These are phyloP conservation scores for Fraxinus latifolia DNA, from an alignment of 305 asterid species.

Conservation along the genomic window DNA sequence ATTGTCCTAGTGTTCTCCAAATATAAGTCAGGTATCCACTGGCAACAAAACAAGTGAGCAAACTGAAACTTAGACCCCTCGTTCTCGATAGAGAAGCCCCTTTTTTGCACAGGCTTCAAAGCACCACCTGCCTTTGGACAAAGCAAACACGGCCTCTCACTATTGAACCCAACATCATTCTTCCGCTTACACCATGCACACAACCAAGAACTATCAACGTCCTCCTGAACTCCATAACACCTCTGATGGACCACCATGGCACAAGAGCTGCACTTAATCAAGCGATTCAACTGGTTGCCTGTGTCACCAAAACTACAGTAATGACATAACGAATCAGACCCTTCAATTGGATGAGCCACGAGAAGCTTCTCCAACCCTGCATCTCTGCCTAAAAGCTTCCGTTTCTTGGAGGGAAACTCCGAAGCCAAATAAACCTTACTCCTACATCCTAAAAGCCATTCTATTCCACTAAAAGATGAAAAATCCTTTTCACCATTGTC, in stretches of 20 bases:
- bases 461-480: conserved; percentile 58
- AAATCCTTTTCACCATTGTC: conserved; percentile 29
- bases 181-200: conserved; percentile 88
- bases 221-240: conserved; percentile 92
- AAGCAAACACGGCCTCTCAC: conserved; percentile 68
- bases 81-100: conserved; percentile 37
- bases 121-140: conserved; percentile 94
- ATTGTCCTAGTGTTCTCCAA: conserved; percentile 73
- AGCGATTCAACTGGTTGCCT: conserved; percentile 62
- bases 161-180: conserved; percentile 32
- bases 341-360: conserved; percentile 68
- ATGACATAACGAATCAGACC: conserved; percentile 66
- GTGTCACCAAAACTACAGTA: conserved; percentile 72
- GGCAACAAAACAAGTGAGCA: conserved; percentile 94
- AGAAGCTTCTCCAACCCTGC: conserved; percentile 91
- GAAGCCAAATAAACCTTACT: conserved; percentile 77
- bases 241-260: conserved; percentile 80
- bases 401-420: conserved; percentile 83
- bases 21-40: conserved; percentile 91
- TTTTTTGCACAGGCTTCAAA: conserved; percentile 61
- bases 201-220: conserved; percentile 65
- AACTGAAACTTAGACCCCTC: conserved; percentile 43
- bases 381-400: conserved; percentile 86
- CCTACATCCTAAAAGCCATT: conserved; percentile 96
- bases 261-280: conserved; percentile 74